These are phyloP conservation scores for Curvularia lunata DNA, from an alignment of 2,329 filamentous ascomycete species.

Conservation along the genomic window DNA sequence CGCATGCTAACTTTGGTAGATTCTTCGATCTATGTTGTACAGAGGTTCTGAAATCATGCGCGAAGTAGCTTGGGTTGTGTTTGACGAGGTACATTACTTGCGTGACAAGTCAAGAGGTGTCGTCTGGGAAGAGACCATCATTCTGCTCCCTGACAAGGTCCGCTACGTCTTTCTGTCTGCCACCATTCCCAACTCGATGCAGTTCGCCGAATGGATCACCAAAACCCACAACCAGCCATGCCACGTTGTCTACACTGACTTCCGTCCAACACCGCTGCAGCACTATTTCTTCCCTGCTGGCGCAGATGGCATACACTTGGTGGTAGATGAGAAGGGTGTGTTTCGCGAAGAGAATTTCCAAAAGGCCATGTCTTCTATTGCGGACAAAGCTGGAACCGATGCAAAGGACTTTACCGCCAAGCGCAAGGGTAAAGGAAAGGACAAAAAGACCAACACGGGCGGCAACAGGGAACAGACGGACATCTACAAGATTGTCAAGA, in stretches of 20 bases:
- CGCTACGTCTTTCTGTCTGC: slow-evolving; percentile 98
- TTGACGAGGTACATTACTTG: slow-evolving; percentile 99
- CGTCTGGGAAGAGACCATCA: slow-evolving; percentile 99
- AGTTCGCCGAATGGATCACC: slow-evolving; percentile 98
- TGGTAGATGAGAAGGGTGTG: slow-evolving; percentile 95
- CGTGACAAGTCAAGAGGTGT: slow-evolving; percentile 92
- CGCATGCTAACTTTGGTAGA: slow-evolving; percentile 55
- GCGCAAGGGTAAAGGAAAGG: slow-evolving; percentile 84
- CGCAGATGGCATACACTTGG: slow-evolving; percentile 87
- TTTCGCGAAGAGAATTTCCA: slow-evolving; percentile 99
- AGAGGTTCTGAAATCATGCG: slow-evolving; percentile 99
- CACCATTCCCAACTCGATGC: slow-evolving; percentile 98
- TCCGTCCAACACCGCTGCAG: slow-evolving; percentile 92
- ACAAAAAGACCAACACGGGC: slow-evolving; percentile 91
- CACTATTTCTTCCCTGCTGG: slow-evolving; percentile 97
- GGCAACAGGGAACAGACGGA: slow-evolving; percentile 71
- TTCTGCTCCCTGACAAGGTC: slow-evolving; percentile 96
- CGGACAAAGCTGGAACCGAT: slow-evolving; percentile 85
- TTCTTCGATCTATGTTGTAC: slow-evolving; percentile 98
- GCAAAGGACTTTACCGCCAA: slow-evolving; percentile 79
- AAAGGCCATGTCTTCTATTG: slow-evolving; percentile 88
- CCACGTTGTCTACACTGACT: slow-evolving; percentile 99
- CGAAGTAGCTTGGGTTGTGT: slow-evolving; percentile 97
- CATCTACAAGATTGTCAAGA: slow-evolving; percentile 96
- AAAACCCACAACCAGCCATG: slow-evolving; percentile 98